Percentiles rank a stretch among this genome's conserved stretches.
These are phyloP conservation scores for Avicennia marina DNA, from an alignment of 257 asterid genomes.

Conservation along the genomic window DNA sequence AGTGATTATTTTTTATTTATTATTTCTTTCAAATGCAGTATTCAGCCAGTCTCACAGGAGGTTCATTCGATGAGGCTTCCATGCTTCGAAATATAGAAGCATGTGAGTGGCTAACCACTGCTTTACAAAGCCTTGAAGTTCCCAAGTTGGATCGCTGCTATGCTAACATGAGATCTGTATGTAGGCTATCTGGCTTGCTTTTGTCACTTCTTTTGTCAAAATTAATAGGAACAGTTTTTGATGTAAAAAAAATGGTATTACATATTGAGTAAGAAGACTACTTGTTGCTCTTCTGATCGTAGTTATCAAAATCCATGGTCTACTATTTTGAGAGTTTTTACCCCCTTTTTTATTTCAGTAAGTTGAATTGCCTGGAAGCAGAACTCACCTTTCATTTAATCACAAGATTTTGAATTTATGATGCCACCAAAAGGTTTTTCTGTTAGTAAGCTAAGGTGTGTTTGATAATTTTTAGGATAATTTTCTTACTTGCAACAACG, in stretches of 20 bases:
- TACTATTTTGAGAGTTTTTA: too few species aligned
- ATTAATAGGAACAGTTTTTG: too few species aligned
- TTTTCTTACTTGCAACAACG: constrained; percentile 20
- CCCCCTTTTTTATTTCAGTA: too few species aligned
- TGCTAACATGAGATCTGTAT: constrained; percentile 77
- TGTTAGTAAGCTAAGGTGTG: constrained; percentile 1
- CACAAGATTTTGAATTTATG: constrained; percentile 37
- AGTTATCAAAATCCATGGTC: neutral
- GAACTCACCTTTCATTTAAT: neutral
- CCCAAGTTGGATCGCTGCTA: constrained; percentile 78
- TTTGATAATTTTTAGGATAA: constrained; percentile 7
- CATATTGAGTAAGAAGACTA: too few species aligned
- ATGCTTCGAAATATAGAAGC: constrained; percentile 97
- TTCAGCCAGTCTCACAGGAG: constrained; percentile 71
- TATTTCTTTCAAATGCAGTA: constrained; percentile 48
- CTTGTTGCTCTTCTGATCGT: constrained; percentile 10
- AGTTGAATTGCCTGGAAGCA: constrained; percentile 7
- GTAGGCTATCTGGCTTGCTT: constrained; percentile 24
- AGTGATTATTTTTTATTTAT: constrained; percentile 20
- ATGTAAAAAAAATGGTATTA: too few species aligned
- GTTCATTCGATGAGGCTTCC: constrained; percentile 92
- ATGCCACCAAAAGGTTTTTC: constrained; percentile 26
- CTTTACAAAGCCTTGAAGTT: constrained; percentile 67
- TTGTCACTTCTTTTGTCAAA: constrained; percentile 2
- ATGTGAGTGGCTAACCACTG: constrained; percentile 92